Evolutionary conservation across 768 basidiomycete species (phyloP).

Genomic region (Calocybe indica): DNA sequence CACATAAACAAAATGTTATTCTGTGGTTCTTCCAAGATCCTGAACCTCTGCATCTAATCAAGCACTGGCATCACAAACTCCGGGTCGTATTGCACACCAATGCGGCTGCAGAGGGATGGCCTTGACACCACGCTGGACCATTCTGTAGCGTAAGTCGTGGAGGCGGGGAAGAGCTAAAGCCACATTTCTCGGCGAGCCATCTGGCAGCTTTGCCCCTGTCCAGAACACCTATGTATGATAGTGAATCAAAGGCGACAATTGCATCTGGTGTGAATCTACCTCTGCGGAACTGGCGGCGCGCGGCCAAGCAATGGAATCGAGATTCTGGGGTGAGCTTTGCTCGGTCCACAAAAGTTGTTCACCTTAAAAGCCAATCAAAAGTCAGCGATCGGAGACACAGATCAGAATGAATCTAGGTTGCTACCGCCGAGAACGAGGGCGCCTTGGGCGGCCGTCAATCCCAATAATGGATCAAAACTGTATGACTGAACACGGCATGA

Average conservation of each 20-base stretch:
- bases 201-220: conserved; percentile 45
- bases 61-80: conserved; percentile 37
- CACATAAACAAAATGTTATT: conserved; percentile 28
- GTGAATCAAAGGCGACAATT: neutral
- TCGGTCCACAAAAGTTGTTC: conserved; percentile 73
- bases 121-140: conserved; percentile 54
- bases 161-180: conserved; percentile 53
- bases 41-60: conserved; percentile 8
- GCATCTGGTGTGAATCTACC: conserved; percentile 11
- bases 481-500: conserved; percentile 32
- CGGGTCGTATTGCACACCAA: conserved; percentile 67
- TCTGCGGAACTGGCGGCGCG: conserved; percentile 68
- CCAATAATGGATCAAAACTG: conserved; percentile 67
- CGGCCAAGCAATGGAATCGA: conserved; percentile 70
- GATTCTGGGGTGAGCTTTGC: conserved; percentile 61
- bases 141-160: conserved; percentile 57
- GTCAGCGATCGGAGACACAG: neutral
- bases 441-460: conserved; percentile 39
- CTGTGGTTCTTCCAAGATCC: no score
- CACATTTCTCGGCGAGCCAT: conserved; percentile 32
- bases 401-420: conserved; percentile 8
- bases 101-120: conserved; percentile 62
- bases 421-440: conserved; percentile 64
- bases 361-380: conserved; percentile 23
- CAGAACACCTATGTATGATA: conserved; percentile 47